Percentiles rank a stretch among this genome's conserved stretches.
Conservation (phyloP, 2,329 filamentous ascomycete species). For the Pseudocercospora fijiensis region DNA sequence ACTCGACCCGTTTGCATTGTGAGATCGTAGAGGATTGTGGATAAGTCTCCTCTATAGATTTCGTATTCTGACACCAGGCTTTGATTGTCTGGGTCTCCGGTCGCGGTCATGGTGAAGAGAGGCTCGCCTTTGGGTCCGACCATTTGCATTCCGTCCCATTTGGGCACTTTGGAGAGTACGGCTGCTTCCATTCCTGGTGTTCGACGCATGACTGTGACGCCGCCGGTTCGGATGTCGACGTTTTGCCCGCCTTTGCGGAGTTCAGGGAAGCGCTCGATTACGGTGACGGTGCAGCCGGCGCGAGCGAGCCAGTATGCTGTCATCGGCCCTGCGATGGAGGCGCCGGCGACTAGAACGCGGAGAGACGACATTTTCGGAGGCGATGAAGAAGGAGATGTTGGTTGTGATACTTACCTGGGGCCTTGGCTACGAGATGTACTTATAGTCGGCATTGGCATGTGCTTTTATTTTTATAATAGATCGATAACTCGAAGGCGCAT, state of each 20-base stretch:
- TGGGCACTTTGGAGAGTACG: slow-evolving; percentile 30
- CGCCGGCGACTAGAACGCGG: slow-evolving; percentile 29
- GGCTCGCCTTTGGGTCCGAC: slow-evolving; percentile 32
- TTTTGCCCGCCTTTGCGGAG: slow-evolving; percentile 37
- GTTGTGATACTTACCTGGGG: background rate
- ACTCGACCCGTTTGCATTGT: slow-evolving; percentile 42
- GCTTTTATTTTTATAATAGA: background rate
- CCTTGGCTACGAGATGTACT: background rate
- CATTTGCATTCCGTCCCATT: slow-evolving; percentile 37
- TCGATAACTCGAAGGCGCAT: background rate
- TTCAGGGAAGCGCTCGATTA: slow-evolving; percentile 35
- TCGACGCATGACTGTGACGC: slow-evolving; percentile 40
- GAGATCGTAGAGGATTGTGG: slow-evolving; percentile 37
- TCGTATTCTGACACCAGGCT: slow-evolving; percentile 41
- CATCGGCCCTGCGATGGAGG: slow-evolving; percentile 29
- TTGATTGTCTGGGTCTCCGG: slow-evolving; percentile 38
- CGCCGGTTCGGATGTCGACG: slow-evolving; percentile 40
- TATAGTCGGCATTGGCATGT: too few species aligned
- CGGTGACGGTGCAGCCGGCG: slow-evolving; percentile 25
- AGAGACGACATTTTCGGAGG: slow-evolving; percentile 4
- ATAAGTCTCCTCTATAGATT: slow-evolving; percentile 41
- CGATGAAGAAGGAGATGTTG: background rate
- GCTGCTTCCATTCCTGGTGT: slow-evolving; percentile 37
- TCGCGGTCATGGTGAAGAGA: slow-evolving; percentile 35
- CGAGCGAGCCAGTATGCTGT: slow-evolving; percentile 31